A percentile compares a stretch with the other conserved stretches of the same genome.
phyloP scores from a whole-genome alignment of 441 rosid genomes.

The Geranium incanum region DNA sequence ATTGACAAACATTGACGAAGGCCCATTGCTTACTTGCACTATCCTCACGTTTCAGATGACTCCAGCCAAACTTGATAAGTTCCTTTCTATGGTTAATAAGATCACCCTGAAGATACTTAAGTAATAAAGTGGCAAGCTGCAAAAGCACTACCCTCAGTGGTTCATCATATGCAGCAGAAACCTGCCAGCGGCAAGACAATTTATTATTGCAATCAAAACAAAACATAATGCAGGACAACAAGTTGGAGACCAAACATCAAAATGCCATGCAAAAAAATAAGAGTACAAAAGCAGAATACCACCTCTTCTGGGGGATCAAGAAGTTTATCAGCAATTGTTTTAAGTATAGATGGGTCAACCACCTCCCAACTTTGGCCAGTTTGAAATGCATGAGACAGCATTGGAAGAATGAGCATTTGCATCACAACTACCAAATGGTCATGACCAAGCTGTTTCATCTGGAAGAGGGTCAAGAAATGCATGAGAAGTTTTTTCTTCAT shows the following conservation, averaged over 20 bases:
- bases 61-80: conserved; percentile 99
- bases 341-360: conserved; percentile 73
- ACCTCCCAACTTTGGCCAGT: conserved; percentile 91
- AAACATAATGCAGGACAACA: conserved; percentile 7
- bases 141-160: conserved; percentile 97
- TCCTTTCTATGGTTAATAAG: conserved; percentile 97
- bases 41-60: conserved; percentile 99
- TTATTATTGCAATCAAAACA: conserved; percentile 19
- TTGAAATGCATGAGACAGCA: conserved; percentile 94
- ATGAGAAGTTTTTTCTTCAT: conserved; percentile 73
- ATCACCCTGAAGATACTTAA: conserved; percentile 90
- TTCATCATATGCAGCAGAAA: conserved; percentile 97
- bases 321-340: conserved; percentile 94
- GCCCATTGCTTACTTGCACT: conserved; percentile 99
- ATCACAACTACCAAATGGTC: conserved; percentile 89
- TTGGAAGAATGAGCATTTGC: conserved; percentile 99
- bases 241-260: not conserved
- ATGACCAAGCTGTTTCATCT: conserved; percentile 77
- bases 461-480: conserved; percentile 85
- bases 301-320: conserved; percentile 99
- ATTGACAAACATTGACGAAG: conserved; percentile 98
- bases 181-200: conserved; percentile 36
- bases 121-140: conserved; percentile 96
- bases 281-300: conserved; percentile 7
- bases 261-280: conserved; percentile 8